phyloP scores from a whole-genome alignment of 495 filamentous ascomycete species.

The Trichoderma parareesei region DNA sequence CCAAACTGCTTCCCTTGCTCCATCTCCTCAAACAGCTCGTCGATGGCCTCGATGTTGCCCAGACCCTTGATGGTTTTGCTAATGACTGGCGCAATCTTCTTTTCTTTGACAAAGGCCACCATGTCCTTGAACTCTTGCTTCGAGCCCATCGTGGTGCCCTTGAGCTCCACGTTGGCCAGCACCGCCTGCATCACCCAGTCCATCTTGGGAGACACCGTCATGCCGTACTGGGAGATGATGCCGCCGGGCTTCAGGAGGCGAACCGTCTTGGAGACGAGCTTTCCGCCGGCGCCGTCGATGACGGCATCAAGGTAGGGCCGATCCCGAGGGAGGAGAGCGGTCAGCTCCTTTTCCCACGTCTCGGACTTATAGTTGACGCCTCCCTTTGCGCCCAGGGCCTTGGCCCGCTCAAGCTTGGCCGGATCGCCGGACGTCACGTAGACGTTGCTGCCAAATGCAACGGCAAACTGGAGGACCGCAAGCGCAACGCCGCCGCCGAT shows the following conservation, averaged over 20 bases:
- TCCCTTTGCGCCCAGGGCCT: conserved; percentile 56
- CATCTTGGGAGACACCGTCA: conserved; percentile 69
- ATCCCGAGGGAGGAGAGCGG: conserved; percentile 45
- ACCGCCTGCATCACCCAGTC: conserved; percentile 62
- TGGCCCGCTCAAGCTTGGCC: conserved; percentile 57
- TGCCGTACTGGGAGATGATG: conserved; percentile 63
- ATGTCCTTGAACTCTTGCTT: conserved; percentile 68
- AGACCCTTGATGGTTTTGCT: conserved; percentile 53
- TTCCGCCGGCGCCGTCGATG: conserved; percentile 71
- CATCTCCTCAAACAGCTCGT: conserved; percentile 67
- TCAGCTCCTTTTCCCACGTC: conserved; percentile 63
- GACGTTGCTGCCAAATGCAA: conserved; percentile 54
- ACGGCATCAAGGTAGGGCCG: conserved; percentile 58
- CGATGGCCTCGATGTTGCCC: conserved; percentile 55
- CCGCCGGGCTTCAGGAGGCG: conserved; percentile 56
- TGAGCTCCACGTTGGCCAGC: conserved; percentile 67
- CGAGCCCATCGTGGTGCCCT: conserved; percentile 68
- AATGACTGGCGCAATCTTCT: conserved; percentile 59
- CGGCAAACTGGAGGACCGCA: conserved; percentile 60
- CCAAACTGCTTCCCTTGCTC: conserved; percentile 69
- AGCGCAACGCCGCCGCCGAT: conserved; percentile 77
- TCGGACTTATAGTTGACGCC: conserved; percentile 60
- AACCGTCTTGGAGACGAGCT: conserved; percentile 51
- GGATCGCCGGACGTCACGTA: conserved; percentile 60
- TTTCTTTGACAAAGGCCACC: conserved; percentile 59